phyloP scores from a whole-genome alignment of 2,329 filamentous ascomycete genomes.

The Trichoderma oligosporum region DNA sequence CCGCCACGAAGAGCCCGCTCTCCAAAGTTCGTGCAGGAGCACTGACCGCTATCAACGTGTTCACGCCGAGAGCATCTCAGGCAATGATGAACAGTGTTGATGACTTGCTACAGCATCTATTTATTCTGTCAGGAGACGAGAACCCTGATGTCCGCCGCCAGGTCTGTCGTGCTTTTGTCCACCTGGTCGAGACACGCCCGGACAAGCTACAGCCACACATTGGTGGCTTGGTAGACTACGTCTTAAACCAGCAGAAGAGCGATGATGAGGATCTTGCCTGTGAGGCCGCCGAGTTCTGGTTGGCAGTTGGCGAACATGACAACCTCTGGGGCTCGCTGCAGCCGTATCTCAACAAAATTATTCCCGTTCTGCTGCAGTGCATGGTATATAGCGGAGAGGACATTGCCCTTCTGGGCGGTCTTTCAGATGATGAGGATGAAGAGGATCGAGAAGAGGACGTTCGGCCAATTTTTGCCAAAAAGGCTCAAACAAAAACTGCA shows the following conservation, averaged over 20 bases:
- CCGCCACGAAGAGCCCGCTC: constrained; percentile 74
- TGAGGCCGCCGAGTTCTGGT: constrained; percentile 96
- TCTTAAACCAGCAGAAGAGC: constrained; percentile 81
- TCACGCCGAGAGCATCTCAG: constrained; percentile 79
- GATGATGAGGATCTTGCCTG: constrained; percentile 87
- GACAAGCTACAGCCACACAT: constrained; percentile 90
- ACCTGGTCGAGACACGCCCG: constrained; percentile 84
- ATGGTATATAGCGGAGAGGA: constrained; percentile 98
- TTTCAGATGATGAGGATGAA: constrained; percentile 83
- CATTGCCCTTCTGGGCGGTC: constrained; percentile 76
- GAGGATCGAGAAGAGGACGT: constrained; percentile 90
- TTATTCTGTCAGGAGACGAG: constrained; percentile 71
- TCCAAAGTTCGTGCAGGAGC: constrained; percentile 76
- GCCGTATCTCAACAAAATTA: constrained; percentile 77
- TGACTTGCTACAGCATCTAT: constrained; percentile 75
- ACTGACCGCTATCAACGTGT: constrained; percentile 83
- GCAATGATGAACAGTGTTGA: constrained; percentile 79
- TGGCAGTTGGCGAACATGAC: constrained; percentile 85
- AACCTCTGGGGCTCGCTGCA: constrained; percentile 71
- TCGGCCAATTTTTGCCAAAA: constrained; percentile 84
- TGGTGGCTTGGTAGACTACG: constrained; percentile 84
- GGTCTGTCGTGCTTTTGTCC: constrained; percentile 89
- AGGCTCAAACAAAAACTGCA: constrained; percentile 54
- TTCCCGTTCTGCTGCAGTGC: constrained; percentile 84
- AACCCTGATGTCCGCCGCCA: constrained; percentile 82